Conservation (phyloP, 164 flowering plant genomes). For the Magnolia kwangsiensis region DNA sequence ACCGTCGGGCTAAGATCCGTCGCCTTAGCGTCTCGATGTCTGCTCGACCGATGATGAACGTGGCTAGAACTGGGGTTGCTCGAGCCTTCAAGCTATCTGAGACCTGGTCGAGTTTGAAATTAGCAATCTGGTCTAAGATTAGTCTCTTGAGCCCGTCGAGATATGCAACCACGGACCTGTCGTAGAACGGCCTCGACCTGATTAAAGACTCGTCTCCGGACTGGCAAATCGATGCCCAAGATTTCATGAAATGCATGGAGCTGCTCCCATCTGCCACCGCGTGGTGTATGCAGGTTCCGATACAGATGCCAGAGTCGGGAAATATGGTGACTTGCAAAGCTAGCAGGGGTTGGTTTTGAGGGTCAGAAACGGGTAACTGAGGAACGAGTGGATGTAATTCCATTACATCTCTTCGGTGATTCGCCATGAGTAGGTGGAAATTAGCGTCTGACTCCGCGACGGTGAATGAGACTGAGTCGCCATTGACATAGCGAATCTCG, state of each 20-base stretch:
- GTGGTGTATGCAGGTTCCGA: slow-evolving; percentile 10
- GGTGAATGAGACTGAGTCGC: slow-evolving; percentile 29
- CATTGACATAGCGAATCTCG: slow-evolving; percentile 21
- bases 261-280: slow-evolving; percentile 10
- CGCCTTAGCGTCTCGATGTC: not conserved
- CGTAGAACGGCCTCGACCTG: not conserved
- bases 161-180: slow-evolving; percentile 14
- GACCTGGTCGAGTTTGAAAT: too few relatives aligned
- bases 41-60: not conserved
- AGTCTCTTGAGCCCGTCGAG: slow-evolving; percentile 13
- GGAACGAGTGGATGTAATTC: slow-evolving; percentile 14
- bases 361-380: not conserved
- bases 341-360: slow-evolving; percentile 5
- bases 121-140: not conserved
- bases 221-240: slow-evolving; percentile 15
- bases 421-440: not conserved
- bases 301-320: slow-evolving; percentile 15
- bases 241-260: slow-evolving; percentile 12
- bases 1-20: not conserved
- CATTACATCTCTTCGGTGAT: not conserved
- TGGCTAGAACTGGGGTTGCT: not conserved
- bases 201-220: slow-evolving; percentile 3
- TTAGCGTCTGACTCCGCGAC: slow-evolving; percentile 14
- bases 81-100: not conserved
- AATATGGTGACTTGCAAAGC: slow-evolving; percentile 21